Evolutionary conservation across 179 eudicot genomes (phyloP).

Genomic region (Patellifolia procumbens): DNA sequence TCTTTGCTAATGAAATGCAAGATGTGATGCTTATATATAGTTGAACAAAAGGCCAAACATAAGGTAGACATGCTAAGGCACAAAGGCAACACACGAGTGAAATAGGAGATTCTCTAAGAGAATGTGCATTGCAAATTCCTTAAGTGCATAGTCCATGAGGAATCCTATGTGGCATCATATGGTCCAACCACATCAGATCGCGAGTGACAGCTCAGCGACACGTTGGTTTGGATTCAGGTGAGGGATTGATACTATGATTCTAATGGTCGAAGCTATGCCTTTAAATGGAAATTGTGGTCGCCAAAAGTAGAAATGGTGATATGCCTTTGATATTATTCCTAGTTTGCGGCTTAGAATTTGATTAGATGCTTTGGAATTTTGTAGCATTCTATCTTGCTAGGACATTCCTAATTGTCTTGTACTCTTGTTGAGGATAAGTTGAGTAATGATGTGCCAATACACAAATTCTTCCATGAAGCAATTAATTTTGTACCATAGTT

Average conservation of each 20-base stretch:
- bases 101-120: background rate
- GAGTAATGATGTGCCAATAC: too few species aligned
- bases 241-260: background rate
- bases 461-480: too few species aligned
- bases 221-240: background rate
- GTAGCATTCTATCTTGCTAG: background rate
- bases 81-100: slow-evolving; percentile 2
- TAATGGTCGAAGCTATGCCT: background rate
- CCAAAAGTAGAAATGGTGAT: background rate
- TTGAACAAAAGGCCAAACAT: too few species aligned
- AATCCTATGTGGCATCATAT: background rate
- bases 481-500: too few species aligned
- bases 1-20: too few species aligned
- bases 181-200: background rate
- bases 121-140: background rate
- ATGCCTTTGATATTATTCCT: slow-evolving; percentile 3
- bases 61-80: slow-evolving; percentile 5
- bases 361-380: background rate
- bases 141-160: background rate
- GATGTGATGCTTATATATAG: too few species aligned
- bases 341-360: background rate
- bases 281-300: slow-evolving; percentile 3
- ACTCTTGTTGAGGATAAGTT: too few species aligned
- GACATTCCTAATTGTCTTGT: background rate
- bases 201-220: slow-evolving; percentile 15